Evolutionary conservation across 306 rosid species (phyloP), one percentile per base, ranked within the genome.

Genomic region (Rosa lucieae): DNA sequence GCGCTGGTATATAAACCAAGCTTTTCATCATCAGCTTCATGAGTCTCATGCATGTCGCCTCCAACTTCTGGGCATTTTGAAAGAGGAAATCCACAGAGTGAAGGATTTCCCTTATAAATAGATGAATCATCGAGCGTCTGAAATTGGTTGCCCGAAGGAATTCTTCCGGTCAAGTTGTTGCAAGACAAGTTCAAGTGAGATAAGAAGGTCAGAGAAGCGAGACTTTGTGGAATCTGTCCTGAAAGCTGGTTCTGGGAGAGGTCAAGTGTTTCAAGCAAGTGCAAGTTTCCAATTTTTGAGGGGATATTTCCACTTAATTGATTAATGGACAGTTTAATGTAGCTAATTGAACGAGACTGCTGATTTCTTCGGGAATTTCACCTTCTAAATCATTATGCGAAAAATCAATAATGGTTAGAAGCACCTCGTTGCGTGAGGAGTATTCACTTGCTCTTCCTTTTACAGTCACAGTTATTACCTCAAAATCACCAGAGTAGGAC

Each of bases 361-460:
- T 3, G 20, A 73, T 0, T 10, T 73, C 7, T 51, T 73, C 48
- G 0, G 77, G 66, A 6, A 73, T 20, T 35, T 52, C 66, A 10
- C 66, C 77, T 51, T 73, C 10, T 35, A 73, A 52, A 10, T 11
- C 39, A 5, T 73, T 73, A 2, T 47, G 35, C 0, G 76, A 72
- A 26, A 72, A 18, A 72, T 72, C 65, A 35, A 72, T 20, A 0
- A 2, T 18, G 20, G 0, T 14, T 9, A 35, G 6, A 1, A 3
- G 37, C 26, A 26, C 0, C 0, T 0, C 44, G 2, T 49, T 51
- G n/a, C 35, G 17, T 0, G 0, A 2, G 8, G 1, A 1, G 10
- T 48, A 72, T 10, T 14, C 44, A 2, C 3, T 56, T 8, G 49
- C 15, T 17, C 17, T 51, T 20, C 76, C 65, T 52, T 72, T 72